Evolutionary conservation across 257 asterid genomes (phyloP).

Genomic region (Gentiana macrophylla): DNA sequence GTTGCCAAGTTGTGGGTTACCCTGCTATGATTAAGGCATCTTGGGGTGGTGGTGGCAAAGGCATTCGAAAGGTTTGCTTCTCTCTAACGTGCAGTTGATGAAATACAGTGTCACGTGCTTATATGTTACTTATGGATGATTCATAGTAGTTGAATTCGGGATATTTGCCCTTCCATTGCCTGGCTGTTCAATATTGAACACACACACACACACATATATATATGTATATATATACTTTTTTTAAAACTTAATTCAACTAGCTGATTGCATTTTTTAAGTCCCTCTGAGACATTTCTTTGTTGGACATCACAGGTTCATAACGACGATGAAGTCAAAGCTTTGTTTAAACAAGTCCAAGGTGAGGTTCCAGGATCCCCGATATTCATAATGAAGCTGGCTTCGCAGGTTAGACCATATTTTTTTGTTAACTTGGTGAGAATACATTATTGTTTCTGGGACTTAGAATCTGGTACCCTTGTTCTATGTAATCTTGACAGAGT

Average conservation of each 20-base stretch:
- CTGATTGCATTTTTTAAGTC: neutral
- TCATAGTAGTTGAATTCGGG: slow-evolving; percentile 4
- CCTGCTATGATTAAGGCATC: slow-evolving; percentile 99
- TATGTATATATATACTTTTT: neutral
- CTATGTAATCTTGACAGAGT: slow-evolving; percentile 48
- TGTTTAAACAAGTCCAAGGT: slow-evolving; percentile 99
- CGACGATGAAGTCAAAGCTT: slow-evolving; percentile 92
- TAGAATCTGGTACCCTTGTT: slow-evolving; percentile 10
- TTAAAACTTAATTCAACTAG: neutral
- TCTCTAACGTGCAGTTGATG: slow-evolving; percentile 5
- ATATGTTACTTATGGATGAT: slow-evolving; percentile 3
- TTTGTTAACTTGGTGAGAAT: slow-evolving; percentile 1
- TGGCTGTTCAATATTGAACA: neutral
- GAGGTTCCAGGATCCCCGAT: slow-evolving; percentile 99
- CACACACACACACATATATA: no score
- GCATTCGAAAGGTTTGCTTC: slow-evolving; percentile 86
- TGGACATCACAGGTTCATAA: slow-evolving; percentile 64
- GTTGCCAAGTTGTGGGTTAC: slow-evolving; percentile 96
- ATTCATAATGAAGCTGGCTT: slow-evolving; percentile 97
- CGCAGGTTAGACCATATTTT: slow-evolving; percentile 62
- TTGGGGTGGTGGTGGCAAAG: slow-evolving; percentile 99
- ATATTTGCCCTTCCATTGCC: neutral
- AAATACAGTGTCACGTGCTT: slow-evolving; percentile 3
- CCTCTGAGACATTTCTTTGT: slow-evolving; percentile 1
- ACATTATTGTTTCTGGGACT: slow-evolving; percentile 1